Evolutionary conservation across 73 alveolate species (phyloP), one percentile per base, ranked within the genome.

Genomic region (Paramecium sonneborni): DNA sequence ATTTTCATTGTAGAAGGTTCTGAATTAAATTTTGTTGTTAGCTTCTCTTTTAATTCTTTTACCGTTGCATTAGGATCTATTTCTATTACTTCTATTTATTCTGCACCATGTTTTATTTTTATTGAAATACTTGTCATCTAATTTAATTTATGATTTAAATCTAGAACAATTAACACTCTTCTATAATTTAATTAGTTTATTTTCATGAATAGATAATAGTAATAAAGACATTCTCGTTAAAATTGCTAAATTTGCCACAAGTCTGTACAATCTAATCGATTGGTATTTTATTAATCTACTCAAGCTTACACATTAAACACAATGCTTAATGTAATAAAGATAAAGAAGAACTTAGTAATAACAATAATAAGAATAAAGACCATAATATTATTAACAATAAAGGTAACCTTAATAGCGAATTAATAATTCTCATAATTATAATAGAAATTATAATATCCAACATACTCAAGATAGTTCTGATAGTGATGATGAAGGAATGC

Each of bases 81-180:
- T 23, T 79, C 90, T 14, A 79, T 34, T 41, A 7, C 43, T 26
- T 57, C 32, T 6, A 41, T 24, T 18, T 79, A n/a, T 20, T 79
- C 90, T 79, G 90, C 24, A 11, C 76, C 90, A 2, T 79, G 74
- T 18, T 79, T 79, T 14, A 79, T 79, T 44, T 79, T 79, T 74
- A 79, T 79, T 79, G 90, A 38, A 41, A 79, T 79, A 43, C 24
- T 79, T 38, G 44, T 62, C 90, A 79, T 79, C 20, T 23, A 35
- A 35, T 72, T 35, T 72, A 35, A 72, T 72, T 72, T 12, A 34
- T 30, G 44, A 30, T 62, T 62, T 62, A 62, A 62, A 62, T 62
- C 84, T 62, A 62, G 84, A 62, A 62, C 39, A 62, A 62, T 62
- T 62, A 20, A 62, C 18, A 62, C 44, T 62, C 46, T 32, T 30